Percentiles rank a stretch among this genome's conserved stretches.
Evolutionary conservation across 345 rosid species (phyloP).

Genomic region (Aurinia saxatilis): DNA sequence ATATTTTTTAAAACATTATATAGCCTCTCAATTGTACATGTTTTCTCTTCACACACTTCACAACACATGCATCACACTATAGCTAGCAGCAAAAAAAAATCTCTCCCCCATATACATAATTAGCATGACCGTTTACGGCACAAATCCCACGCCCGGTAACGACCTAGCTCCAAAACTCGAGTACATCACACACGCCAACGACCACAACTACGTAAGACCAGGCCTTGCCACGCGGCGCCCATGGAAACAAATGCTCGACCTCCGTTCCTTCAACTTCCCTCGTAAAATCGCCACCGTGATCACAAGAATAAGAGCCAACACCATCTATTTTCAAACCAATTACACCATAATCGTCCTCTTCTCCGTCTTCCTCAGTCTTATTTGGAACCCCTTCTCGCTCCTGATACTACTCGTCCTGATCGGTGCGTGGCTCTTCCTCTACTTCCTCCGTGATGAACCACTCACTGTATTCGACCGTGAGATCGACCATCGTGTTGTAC

Average conservation of each 20-base stretch:
- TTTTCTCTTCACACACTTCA: slow-evolving; percentile 1
- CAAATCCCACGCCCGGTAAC: slow-evolving; percentile 59
- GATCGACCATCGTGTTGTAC: slow-evolving; percentile 60
- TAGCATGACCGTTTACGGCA: slow-evolving; percentile 64
- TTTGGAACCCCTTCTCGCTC: slow-evolving; percentile 81
- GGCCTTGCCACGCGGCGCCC: slow-evolving; percentile 59
- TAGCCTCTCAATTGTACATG: background rate
- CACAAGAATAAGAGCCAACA: slow-evolving; percentile 40
- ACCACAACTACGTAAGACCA: slow-evolving; percentile 37
- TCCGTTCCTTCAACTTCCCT: slow-evolving; percentile 38
- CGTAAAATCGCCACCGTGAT: slow-evolving; percentile 33
- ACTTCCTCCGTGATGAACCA: slow-evolving; percentile 81
- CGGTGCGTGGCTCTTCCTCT: slow-evolving; percentile 69
- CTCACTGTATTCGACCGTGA: slow-evolving; percentile 41
- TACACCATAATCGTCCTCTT: slow-evolving; percentile 52
- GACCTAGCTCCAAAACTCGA: slow-evolving; percentile 39
- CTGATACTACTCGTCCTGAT: slow-evolving; percentile 51
- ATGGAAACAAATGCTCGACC: slow-evolving; percentile 61
- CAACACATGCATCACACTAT: background rate
- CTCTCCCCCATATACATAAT: too few species aligned
- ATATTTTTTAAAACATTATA: slow-evolving; percentile 18
- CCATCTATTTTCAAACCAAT: slow-evolving; percentile 56
- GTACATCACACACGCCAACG: slow-evolving; percentile 54
- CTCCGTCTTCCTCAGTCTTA: slow-evolving; percentile 56
- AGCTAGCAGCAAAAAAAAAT: too few species aligned